phyloP scores from a whole-genome alignment of 1,284 basidiomycete species.

The Heterobasidion parviporum region DNA sequence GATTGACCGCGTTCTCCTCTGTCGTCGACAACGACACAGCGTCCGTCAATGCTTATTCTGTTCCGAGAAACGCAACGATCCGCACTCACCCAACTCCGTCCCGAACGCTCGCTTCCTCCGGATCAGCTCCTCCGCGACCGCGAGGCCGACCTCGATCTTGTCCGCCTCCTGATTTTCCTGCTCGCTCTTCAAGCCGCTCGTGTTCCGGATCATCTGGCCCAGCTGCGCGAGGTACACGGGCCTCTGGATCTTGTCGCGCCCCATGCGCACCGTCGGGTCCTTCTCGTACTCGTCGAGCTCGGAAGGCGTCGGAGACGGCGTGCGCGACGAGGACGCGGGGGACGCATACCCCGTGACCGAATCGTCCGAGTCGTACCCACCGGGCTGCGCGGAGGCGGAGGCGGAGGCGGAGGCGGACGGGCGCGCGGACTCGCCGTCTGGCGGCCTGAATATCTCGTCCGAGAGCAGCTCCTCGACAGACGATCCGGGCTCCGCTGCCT shows the following conservation, averaged over 20 bases:
- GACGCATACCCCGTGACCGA: slow-evolving; percentile 75
- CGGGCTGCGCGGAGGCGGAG: slow-evolving; percentile 9
- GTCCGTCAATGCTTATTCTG: not conserved
- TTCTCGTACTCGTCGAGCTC: slow-evolving; percentile 79
- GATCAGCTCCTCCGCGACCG: slow-evolving; percentile 74
- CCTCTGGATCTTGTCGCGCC: slow-evolving; percentile 54
- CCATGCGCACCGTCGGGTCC: slow-evolving; percentile 70
- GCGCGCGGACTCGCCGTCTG: not conserved
- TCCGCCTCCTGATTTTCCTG: slow-evolving; percentile 68
- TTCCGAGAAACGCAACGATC: not conserved
- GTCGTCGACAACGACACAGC: slow-evolving; percentile 3
- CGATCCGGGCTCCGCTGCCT: not conserved
- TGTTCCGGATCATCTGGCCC: slow-evolving; percentile 56
- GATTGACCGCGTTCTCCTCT: slow-evolving; percentile 86
- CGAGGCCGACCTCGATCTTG: slow-evolving; percentile 70
- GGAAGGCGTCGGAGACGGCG: slow-evolving; percentile 70
- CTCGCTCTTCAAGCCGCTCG: slow-evolving; percentile 32
- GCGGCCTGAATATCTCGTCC: not conserved
- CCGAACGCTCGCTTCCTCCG: slow-evolving; percentile 78
- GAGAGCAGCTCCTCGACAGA: slow-evolving; percentile 4
- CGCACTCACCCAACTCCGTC: slow-evolving; percentile 68
- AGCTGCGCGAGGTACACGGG: slow-evolving; percentile 84
- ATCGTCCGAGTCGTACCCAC: slow-evolving; percentile 70
- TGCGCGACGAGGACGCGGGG: slow-evolving; percentile 62
- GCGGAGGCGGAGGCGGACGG: not conserved